These are phyloP conservation scores for Musa troglodytarum DNA, from an alignment of 176 grass and related monocot genomes.

Conservation along the genomic window DNA sequence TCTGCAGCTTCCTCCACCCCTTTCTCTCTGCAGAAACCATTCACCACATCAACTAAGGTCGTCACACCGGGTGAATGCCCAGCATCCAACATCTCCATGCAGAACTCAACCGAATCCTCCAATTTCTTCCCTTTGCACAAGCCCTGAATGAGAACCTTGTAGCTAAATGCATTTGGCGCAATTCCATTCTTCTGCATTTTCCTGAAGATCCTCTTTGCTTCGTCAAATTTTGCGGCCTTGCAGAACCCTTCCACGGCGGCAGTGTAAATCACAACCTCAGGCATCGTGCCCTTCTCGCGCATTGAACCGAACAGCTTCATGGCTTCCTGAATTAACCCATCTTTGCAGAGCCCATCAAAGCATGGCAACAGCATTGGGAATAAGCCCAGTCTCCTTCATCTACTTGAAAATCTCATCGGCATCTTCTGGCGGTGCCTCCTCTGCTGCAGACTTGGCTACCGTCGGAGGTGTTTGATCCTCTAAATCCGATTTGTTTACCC, in stretches of 20 bases:
- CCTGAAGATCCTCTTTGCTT: slow-evolving; percentile 68
- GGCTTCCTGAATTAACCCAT: slow-evolving; percentile 82
- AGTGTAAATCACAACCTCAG: slow-evolving; percentile 92
- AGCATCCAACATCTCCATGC: not conserved
- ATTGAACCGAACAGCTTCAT: slow-evolving; percentile 87
- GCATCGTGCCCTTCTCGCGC: slow-evolving; percentile 86
- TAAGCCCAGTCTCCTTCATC: slow-evolving; percentile 86
- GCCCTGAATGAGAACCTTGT: slow-evolving; percentile 9
- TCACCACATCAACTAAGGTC: slow-evolving; percentile 41
- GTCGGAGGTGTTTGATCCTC: not conserved
- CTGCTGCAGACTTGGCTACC: not conserved
- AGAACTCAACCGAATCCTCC: slow-evolving; percentile 4
- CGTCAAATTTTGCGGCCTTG: slow-evolving; percentile 53
- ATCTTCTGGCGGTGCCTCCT: slow-evolving; percentile 25
- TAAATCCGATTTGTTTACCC: not conserved
- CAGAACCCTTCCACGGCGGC: slow-evolving; percentile 82
- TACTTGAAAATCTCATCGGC: slow-evolving; percentile 67
- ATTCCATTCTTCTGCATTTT: slow-evolving; percentile 71
- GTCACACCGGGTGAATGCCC: not conserved
- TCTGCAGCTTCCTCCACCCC: slow-evolving; percentile 45
- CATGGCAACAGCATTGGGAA: slow-evolving; percentile 87
- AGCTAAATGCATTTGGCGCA: not conserved
- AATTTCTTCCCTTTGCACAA: slow-evolving; percentile 15
- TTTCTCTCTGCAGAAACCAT: slow-evolving; percentile 47
- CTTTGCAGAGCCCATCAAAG: slow-evolving; percentile 86